phyloP scores from a whole-genome alignment of 176 grass and related monocot species.

The Coix lacrymajobi region DNA sequence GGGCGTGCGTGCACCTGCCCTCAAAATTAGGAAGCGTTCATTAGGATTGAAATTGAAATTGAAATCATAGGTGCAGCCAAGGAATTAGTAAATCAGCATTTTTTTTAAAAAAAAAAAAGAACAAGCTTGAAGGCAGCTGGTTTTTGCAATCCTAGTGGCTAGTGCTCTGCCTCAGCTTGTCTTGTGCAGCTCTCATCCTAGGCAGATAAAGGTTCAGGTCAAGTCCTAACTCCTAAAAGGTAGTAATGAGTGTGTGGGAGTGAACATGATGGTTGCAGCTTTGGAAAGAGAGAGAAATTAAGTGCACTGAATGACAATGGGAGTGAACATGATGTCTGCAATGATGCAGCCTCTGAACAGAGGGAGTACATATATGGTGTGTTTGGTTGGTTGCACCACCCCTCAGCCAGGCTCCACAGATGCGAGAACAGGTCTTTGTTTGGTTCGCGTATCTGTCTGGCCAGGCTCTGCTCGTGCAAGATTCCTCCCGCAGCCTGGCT shows the following conservation, averaged over 20 bases:
- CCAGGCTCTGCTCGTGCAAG: too few relatives aligned
- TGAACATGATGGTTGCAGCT: not conserved
- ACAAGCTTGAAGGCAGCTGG: not conserved
- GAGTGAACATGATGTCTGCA: not conserved
- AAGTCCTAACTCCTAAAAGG: not conserved
- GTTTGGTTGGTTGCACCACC: too few relatives aligned
- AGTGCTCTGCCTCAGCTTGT: not conserved
- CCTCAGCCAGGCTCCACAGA: too few relatives aligned
- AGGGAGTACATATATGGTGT: not conserved
- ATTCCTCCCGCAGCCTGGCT: too few relatives aligned
- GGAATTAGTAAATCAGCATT: not conserved
- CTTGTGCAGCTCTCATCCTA: not conserved
- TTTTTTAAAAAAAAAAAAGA: not conserved
- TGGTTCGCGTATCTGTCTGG: too few relatives aligned
- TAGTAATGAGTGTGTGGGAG: not conserved
- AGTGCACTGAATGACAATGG: not conserved
- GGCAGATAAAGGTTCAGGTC: not conserved
- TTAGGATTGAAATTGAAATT: not conserved
- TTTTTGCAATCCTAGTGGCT: not conserved
- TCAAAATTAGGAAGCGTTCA: not conserved
- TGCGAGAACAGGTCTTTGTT: too few relatives aligned
- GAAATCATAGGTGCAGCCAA: not conserved
- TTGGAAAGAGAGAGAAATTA: not conserved
- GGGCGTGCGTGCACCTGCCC: not conserved
- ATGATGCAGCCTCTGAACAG: not conserved